Evolutionary conservation across 2,329 filamentous ascomycete species (phyloP), one percentile per base, ranked within the genome.

Genomic region (Xylaria multiplex): DNA sequence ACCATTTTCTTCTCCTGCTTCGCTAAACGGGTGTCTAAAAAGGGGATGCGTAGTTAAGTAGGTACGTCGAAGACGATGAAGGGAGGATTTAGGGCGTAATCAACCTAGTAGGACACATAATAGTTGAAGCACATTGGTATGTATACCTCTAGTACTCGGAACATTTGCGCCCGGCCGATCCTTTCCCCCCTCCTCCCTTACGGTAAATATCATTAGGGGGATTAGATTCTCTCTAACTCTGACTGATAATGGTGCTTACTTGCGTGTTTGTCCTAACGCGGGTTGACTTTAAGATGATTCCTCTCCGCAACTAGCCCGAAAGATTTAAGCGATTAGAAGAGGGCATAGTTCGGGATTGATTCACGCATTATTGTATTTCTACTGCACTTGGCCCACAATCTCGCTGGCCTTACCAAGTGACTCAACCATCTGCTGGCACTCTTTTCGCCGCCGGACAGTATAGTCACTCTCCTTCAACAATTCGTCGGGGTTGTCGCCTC

Each of bases 391-490:
- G 81, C 93, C 94, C 78, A 99, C 96, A 82, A 99, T 98, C 84
- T 99, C 96, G 80, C 90, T 96, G 64, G 96, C 96, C 80, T 92
- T 91, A 73, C 86, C 83, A 76, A 99, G 84, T 62, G 92, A 96
- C 81, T 99, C 96, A 58, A 99, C 96, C 96, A 99, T 99, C 81
- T 97, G 93, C 82, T 96, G 93, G 81, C 96, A 99, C 81, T 99
- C 96, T 85, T 99, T 99, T 79, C 96, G 88, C 80, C 96, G 87
- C 75, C 95, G 89, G 75, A 97, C 86, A 3, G 96, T 99, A 85
- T 97, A 98, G 80, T 99, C 96, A 78, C 93, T 97, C 82, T 99
- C 96, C 86, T 97, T 97, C 71, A 99, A 90, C 71, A 99, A 85
- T 68, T 97, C 94, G 73, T 99, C 96, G 32, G 97, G 86, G 74